Conservation (phyloP, 768 basidiomycete genomes). For the Pulveroboletus ravenelii region DNA sequence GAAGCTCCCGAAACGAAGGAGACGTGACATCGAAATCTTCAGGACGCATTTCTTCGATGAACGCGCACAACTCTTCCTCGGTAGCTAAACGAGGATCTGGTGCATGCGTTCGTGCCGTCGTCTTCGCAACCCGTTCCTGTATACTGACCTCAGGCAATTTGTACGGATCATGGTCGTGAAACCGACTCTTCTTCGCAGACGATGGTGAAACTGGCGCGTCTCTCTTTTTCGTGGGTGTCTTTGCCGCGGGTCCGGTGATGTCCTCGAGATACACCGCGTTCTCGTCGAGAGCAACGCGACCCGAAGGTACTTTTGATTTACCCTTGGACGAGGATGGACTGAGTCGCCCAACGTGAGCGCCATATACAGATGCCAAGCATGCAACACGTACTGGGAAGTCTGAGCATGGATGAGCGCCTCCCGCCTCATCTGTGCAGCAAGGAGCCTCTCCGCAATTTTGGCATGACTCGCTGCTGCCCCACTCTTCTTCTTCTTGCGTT, state of each 20-base stretch:
- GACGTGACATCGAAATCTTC: conserved; percentile 93
- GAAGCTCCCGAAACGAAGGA: conserved; percentile 84
- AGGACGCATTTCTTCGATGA: conserved; percentile 94
- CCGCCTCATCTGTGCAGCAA: conserved; percentile 89
- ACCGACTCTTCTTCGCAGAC: conserved; percentile 54
- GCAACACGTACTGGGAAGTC: conserved; percentile 36
- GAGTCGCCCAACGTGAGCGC: neutral
- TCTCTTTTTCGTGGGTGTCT: conserved; percentile 42
- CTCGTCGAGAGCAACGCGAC: conserved; percentile 56
- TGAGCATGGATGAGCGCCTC: conserved; percentile 72
- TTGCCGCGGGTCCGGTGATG: conserved; percentile 49
- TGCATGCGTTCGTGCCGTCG: conserved; percentile 51
- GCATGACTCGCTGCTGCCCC: conserved; percentile 85
- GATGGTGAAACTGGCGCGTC: conserved; percentile 35
- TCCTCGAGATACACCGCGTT: conserved; percentile 89
- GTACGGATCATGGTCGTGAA: conserved; percentile 86
- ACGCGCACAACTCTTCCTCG: conserved; percentile 86
- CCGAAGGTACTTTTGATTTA: conserved; percentile 43
- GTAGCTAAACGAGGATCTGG: conserved; percentile 94
- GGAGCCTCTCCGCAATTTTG: conserved; percentile 84
- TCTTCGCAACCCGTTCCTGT: conserved; percentile 56
- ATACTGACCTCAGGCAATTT: conserved; percentile 81
- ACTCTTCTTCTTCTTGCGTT: conserved; percentile 84
- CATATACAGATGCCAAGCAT: neutral
- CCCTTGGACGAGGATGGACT: conserved; percentile 33